Conservation (phyloP, 1,139 yeast species). For the Meyerozyma guilliermondii region DNA sequence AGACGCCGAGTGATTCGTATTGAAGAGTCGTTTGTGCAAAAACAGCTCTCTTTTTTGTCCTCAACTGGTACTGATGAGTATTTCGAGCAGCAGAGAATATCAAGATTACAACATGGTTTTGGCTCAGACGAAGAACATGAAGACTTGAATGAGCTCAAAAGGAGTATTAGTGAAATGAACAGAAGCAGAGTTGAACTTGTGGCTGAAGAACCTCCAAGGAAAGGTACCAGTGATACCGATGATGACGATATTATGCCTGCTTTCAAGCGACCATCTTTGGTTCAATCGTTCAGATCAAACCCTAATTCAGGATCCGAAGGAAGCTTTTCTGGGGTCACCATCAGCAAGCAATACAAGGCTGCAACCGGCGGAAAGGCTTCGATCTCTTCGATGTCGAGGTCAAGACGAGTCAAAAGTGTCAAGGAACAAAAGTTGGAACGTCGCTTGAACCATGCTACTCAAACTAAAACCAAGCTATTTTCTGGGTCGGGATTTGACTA, state of each 20-base stretch:
- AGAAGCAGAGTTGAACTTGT: slow-evolving; percentile 8
- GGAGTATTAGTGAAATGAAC: slow-evolving; percentile 10
- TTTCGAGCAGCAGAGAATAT: slow-evolving; percentile 26
- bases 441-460: slow-evolving; percentile 18
- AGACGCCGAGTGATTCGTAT: slow-evolving; percentile 20
- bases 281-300: slow-evolving; percentile 41
- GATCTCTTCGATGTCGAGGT: slow-evolving; percentile 47
- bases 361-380: slow-evolving; percentile 59
- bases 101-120: slow-evolving; percentile 35
- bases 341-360: slow-evolving; percentile 50
- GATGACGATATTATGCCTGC: slow-evolving; percentile 34
- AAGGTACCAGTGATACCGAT: slow-evolving; percentile 23
- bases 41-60: slow-evolving; percentile 57
- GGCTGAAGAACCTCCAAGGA: slow-evolving; percentile 14
- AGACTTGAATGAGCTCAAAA: slow-evolving; percentile 45
- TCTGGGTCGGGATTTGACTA: slow-evolving; percentile 19
- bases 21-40: slow-evolving; percentile 58
- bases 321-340: slow-evolving; percentile 49
- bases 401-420: slow-evolving; percentile 19
- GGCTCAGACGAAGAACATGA: slow-evolving; percentile 34
- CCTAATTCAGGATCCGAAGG: slow-evolving; percentile 24
- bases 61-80: slow-evolving; percentile 33
- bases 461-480: slow-evolving; percentile 14
- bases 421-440: slow-evolving; percentile 27
- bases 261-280: slow-evolving; percentile 45